Evolutionary conservation across 805 yeast species (phyloP), one percentile per base, ranked within the genome.

Genomic region (Candida odintsovae): DNA sequence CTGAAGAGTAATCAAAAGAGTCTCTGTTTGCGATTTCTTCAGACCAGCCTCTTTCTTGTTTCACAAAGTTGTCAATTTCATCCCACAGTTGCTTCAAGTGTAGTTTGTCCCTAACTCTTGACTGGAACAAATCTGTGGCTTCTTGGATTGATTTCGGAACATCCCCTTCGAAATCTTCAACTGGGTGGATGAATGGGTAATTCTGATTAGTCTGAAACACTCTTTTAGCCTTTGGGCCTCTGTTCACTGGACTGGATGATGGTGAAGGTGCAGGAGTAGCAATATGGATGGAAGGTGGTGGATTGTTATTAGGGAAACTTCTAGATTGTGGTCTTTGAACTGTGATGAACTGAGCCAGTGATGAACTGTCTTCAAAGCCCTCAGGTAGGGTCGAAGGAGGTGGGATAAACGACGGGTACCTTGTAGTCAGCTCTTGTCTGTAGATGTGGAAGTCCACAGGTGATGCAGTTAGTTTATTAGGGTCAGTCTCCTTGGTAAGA

Each of bases 221-320:
- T 49, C 78, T 72, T 49, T 82, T 66, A 9, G 74, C 67, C 54
- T 73, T 78, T 15, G 50, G 28, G 41, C 58, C 53, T 23, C 64
- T 63, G 28, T 59, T 38, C 16, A 65, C 43, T 4, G 86, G 85
- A 2, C 79, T 71, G 16, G 73, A 59, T 0, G 86, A 82, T 0
- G 96, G 96, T 0, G 95, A 86, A 3, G 96, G 94, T 1, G 85
- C 86, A 0, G 96, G 96, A 0, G 96, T 88, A 0, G 96, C 90
- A 11, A 89, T 75, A 61, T 86, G 90, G 6, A 83, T 68, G 0
- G 76, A 66, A 37, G 79, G 82, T 0, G 75, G 67, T 1, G 83
- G 83, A 20, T 77, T 61, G 33, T 22, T 37, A 5, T 71, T 68
- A 12, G 71, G 65, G 41, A 71, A 68, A 31, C 43, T 64, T 46